Base-by-base conservation (phyloP, 176 grass and related monocot genomes). In the Lolium perenne region DNA sequence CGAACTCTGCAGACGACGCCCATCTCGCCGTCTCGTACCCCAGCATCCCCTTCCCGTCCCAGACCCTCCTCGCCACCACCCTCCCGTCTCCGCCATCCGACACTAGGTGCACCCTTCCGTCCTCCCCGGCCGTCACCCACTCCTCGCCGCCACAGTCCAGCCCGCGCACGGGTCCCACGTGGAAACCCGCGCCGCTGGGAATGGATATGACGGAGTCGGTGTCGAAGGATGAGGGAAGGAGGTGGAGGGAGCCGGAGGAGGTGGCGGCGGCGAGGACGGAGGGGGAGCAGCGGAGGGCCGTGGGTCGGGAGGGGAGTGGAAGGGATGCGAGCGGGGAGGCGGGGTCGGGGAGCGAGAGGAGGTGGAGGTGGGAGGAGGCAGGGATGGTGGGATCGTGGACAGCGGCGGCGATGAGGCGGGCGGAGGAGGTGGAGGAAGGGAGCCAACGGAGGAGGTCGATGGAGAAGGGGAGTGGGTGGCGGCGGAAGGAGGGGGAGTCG, bases 381-480 rank as follows among this genome's bases (percentile, higher is more conserved):
- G n/a, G 46, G 16, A 59, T 46, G 48, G 81, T 60, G n/a, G 82
- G 76, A 57, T 95, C 93, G 59, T 95, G 82, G 38, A 87, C 86
- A 11, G 88, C 88, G 18, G 88, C 88, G 41, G 86, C 90, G 80
- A 92, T 63, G 83, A 84, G 77, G 54, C 93, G 90, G 18, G 25
- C 88, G 80, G 88, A 90, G 53, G 80, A 68, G 35, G 80, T 8
- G 48, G 88, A 63, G 70, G 93, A 80, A 8, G 90, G 83, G 47
- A 95, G 88, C 93, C 93, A 95, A 50, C 93, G 93, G 89, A 95
- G 57, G 71, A 92, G 48, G 69, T 92, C 88, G 76, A 95, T 1
- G 76, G 86, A 92, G 63, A 84, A 86, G 56, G 86, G 89, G 23
- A 84, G 90, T 8, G 88, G 64, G 86, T 82, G 87, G 86, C 86